Evolutionary conservation across 495 filamentous ascomycete genomes (phyloP), one percentile per base, ranked within the genome.

Genomic region (Podospora conica): DNA sequence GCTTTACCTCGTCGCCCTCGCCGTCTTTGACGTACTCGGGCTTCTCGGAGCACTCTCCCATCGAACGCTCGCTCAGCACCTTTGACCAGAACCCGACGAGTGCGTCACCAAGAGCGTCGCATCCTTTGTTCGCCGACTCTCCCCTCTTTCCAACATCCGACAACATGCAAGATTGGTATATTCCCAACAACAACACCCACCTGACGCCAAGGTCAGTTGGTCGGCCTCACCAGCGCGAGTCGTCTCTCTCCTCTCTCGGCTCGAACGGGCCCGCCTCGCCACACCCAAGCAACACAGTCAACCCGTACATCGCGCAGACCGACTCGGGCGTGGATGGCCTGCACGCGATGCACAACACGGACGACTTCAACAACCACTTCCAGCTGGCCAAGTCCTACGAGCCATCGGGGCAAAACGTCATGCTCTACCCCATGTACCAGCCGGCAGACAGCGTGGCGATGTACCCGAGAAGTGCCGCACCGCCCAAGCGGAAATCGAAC

Each of bases 251-350:
- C 0, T 85, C 84, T 3, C 63, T 85, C 60, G 83, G 81, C n/a
- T 86, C 84, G 1, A 71, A 82, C 58, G 79, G 83, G 9, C 84
- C 84, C 20, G 73, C 79, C 0, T 87, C 84, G 40, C 84, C 84
- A 24, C 86, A 79, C 72, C 80, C 79, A 57, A 74, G 77, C 60
- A 82, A 77, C 71, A 81, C 78, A 1, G 77, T 80, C 22, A 83
- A 84, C 63, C 83, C 84, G 18, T 82, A 84, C 9, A 82, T 84
- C 53, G 81, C 83, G 3, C 73, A 84, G 5, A 74, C 75, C 31
- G 81, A 83, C 59, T 75, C 79, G 53, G 63, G 57, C 9, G 72
- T 65, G 9, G 78, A 79, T 68, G 71, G 68, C 57, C 77, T 77
- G 48, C 77, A 78, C 69, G 76, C 76, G 25, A 69, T 81, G 28